Evolutionary conservation across 2,329 filamentous ascomycete genomes (phyloP).

Genomic region (Cercospora zeina): DNA sequence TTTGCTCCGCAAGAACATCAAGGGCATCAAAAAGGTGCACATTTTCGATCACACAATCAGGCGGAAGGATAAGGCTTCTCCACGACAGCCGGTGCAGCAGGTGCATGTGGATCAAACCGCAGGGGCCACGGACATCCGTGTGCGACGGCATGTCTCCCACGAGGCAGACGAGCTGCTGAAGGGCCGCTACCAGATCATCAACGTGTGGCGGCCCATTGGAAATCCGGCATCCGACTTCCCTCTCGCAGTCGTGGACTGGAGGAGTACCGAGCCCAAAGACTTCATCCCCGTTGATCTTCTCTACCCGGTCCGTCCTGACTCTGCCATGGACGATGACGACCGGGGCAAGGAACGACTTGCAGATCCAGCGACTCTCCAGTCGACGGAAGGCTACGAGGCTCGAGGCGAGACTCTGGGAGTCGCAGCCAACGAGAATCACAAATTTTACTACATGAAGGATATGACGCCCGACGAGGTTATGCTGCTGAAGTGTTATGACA

Average conservation of each 20-base stretch:
- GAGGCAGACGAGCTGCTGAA: conserved; percentile 60
- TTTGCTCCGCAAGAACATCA: conserved; percentile 57
- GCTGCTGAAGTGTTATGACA: conserved; percentile 55
- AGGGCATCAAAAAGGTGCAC: conserved; percentile 60
- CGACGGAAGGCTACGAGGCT: conserved; percentile 62
- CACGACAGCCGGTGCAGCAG: conserved; percentile 66
- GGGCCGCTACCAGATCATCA: conserved; percentile 66
- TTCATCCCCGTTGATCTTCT: conserved; percentile 63
- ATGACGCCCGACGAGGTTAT: conserved; percentile 61
- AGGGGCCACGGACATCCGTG: conserved; percentile 60
- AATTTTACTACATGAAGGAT: conserved; percentile 67
- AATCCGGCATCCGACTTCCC: conserved; percentile 66
- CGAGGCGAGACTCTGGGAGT: conserved; percentile 65
- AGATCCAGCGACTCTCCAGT: conserved; percentile 48
- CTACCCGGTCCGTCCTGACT: conserved; percentile 55
- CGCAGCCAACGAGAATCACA: conserved; percentile 58
- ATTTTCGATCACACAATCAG: conserved; percentile 75
- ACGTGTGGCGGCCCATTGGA: conserved; percentile 69
- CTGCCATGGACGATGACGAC: conserved; percentile 51
- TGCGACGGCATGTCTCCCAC: conserved; percentile 59
- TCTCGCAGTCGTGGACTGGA: conserved; percentile 67
- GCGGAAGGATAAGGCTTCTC: conserved; percentile 53
- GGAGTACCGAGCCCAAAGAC: conserved; percentile 58
- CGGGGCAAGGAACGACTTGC: conserved; percentile 60
- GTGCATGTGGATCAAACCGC: conserved; percentile 74